Evolutionary conservation across 2,329 filamentous ascomycete genomes (phyloP), one percentile per base, ranked within the genome.

Genomic region (Pseudocercospora pini-densiflorae): DNA sequence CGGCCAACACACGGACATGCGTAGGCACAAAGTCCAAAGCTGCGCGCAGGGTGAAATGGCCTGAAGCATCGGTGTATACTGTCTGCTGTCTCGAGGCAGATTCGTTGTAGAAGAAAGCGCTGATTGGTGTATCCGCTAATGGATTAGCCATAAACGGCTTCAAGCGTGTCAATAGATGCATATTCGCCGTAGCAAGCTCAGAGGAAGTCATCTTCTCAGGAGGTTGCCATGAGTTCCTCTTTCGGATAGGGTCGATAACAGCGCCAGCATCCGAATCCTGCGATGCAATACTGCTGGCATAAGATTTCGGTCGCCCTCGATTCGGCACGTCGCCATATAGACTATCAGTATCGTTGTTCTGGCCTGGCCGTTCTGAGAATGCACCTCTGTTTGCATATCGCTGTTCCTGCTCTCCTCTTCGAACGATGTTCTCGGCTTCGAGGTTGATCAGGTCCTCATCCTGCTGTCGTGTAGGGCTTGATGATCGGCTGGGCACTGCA

Each of bases 71-170:
- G 0, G 96, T 99, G 68, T 87, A 86, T 3, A 97, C 88, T 0
- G 92, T 97, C 61, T 91, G 87, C 29, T 94, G 96, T 72, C 93
- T 90, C 0, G 94, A 97, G 59, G 89, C 86, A 2, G 86, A 81
- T 14, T 96, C 89, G 73, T 98, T 95, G 81, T 96, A 99, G 79
- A 99, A 98, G 82, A 98, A 97, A 0, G 97, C 84, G 0, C 93
- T 97, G 61, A 99, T 90, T 0, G 94, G 90, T 21, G 89, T 86
- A 59, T 90, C 87, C 0, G 90, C 88, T 64, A 94, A 82, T 0
- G 95, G 93, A 47, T 90, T 94, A 0, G 93, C 93, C 81, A 99
- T 87, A 77, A 99, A 99, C 0, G 95, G 95, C 14, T 89, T 90
- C 51, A 99, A 85, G 61, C 95, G 87, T 61, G 92, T 89, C 89